Conservation (phyloP, 2,329 filamentous ascomycete species). For the Chaetomium sp. region DNA sequence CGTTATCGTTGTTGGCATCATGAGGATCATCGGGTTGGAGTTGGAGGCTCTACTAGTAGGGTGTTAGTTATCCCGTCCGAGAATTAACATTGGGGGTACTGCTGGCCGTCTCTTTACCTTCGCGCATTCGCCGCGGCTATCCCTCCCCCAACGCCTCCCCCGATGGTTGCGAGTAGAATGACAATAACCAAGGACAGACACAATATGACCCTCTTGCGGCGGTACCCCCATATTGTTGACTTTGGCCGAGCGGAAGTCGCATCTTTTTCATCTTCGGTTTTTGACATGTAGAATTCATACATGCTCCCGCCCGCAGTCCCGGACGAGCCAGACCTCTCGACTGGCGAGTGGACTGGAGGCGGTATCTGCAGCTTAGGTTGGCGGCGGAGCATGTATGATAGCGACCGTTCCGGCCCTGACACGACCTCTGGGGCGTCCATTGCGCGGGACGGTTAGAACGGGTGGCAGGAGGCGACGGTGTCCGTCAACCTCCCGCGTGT, state of each 20-base stretch:
- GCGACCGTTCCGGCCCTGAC: slow-evolving; percentile 16
- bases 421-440: slow-evolving; percentile 27
- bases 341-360: slow-evolving; percentile 20
- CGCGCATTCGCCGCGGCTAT: slow-evolving; percentile 23
- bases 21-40: slow-evolving; percentile 13
- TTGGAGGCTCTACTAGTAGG: background rate
- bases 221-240: slow-evolving; percentile 18
- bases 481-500: slow-evolving; percentile 11
- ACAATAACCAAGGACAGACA: slow-evolving; percentile 14
- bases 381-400: slow-evolving; percentile 23
- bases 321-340: background rate
- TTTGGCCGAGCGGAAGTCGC: background rate
- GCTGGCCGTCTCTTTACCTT: slow-evolving; percentile 1
- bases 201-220: slow-evolving; percentile 21
- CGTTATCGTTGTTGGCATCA: slow-evolving; percentile 20
- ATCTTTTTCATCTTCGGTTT: slow-evolving; percentile 9
- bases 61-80: background rate
- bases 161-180: slow-evolving; percentile 18
- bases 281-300: slow-evolving; percentile 14
- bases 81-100: too few species aligned
- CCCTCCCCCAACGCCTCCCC: slow-evolving; percentile 23
- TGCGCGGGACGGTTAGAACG: background rate
- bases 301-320: slow-evolving; percentile 10
- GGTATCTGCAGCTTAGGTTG: slow-evolving; percentile 22
- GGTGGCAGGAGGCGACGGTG: slow-evolving; percentile 12